A percentile compares a stretch with the other conserved stretches of the same genome.
Evolutionary conservation across 1,284 basidiomycete species (phyloP).

Genomic region (Trichosporon sp.): DNA sequence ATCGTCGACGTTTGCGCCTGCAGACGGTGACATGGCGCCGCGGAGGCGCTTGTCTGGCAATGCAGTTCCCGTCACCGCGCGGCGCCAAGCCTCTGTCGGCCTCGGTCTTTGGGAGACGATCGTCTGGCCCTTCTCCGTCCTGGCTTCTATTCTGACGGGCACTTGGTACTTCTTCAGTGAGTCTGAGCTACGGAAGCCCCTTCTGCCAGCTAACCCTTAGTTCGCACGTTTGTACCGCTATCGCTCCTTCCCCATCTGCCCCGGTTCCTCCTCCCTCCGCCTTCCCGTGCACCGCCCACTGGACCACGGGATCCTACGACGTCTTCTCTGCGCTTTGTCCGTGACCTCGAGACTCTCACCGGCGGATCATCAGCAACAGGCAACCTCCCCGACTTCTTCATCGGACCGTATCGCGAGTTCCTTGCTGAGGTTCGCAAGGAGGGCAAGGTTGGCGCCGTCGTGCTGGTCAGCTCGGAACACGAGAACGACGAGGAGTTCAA

Average conservation of each 20-base stretch:
- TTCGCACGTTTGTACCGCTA: constrained; percentile 52
- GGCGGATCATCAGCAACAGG: constrained; percentile 37
- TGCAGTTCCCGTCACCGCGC: neutral
- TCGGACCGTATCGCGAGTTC: constrained; percentile 81
- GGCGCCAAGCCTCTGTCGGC: constrained; percentile 21
- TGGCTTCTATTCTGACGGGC: constrained; percentile 47
- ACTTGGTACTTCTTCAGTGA: constrained; percentile 56
- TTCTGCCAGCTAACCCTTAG: constrained; percentile 31
- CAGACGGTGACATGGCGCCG: constrained; percentile 26
- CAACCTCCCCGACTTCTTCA: constrained; percentile 72
- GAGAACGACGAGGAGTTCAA: constrained; percentile 87
- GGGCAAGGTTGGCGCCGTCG: constrained; percentile 72
- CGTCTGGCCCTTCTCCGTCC: constrained; percentile 45
- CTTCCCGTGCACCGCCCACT: constrained; percentile 32
- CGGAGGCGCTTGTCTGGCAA: constrained; percentile 34
- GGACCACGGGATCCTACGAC: constrained; percentile 44
- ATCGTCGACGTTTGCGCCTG: constrained; percentile 27
- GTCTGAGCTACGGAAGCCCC: constrained; percentile 25
- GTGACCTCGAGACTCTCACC: constrained; percentile 49
- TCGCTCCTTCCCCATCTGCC: constrained; percentile 52
- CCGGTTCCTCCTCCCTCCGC: constrained; percentile 51
- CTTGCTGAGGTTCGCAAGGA: constrained; percentile 71
- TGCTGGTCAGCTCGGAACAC: constrained; percentile 88
- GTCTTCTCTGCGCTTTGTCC: constrained; percentile 43
- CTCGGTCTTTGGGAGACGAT: constrained; percentile 37